Percentiles rank a stretch among this genome's conserved stretches.
phyloP scores from a whole-genome alignment of 768 basidiomycete genomes.

The Kwoniella sp. region DNA sequence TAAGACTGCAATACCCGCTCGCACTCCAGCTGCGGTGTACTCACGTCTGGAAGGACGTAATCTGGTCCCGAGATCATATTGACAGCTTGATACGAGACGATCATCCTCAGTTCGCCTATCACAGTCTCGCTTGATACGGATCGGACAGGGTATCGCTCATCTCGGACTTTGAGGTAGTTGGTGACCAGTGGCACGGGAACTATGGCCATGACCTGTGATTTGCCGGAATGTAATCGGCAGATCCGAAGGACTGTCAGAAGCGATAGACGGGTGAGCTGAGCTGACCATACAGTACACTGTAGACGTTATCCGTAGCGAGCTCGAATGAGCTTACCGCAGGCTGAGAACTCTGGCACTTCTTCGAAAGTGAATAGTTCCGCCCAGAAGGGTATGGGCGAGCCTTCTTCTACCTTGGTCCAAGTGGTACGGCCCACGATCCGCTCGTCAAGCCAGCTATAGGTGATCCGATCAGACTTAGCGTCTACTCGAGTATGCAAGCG shows the following conservation, averaged over 20 bases:
- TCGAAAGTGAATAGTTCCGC: slow-evolving; percentile 28
- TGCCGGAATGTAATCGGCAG: slow-evolving; percentile 6
- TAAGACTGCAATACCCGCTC: neutral
- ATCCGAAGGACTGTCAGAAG: slow-evolving; percentile 14
- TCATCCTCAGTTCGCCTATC: slow-evolving; percentile 28
- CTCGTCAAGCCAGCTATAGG: slow-evolving; percentile 15
- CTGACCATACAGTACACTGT: no score
- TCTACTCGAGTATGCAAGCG: no score
- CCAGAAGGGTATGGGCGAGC: slow-evolving; percentile 22
- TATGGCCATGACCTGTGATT: slow-evolving; percentile 11
- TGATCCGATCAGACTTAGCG: no score
- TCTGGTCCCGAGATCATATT: slow-evolving; percentile 2
- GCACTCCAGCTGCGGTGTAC: neutral
- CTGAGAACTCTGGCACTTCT: slow-evolving; percentile 14
- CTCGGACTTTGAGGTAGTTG: slow-evolving; percentile 10
- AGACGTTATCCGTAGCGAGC: no score
- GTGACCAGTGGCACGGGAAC: slow-evolving; percentile 19
- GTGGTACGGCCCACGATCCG: slow-evolving; percentile 20
- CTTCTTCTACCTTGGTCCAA: slow-evolving; percentile 23
- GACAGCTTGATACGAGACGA: slow-evolving; percentile 15
- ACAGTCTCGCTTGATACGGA: slow-evolving; percentile 1
- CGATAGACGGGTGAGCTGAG: neutral
- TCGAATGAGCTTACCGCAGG: slow-evolving; percentile 20
- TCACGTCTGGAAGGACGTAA: slow-evolving; percentile 9
- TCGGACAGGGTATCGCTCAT: slow-evolving; percentile 29